These are phyloP conservation scores for Solanum microdontum DNA, from an alignment of 257 asterid species.

Conservation along the genomic window DNA sequence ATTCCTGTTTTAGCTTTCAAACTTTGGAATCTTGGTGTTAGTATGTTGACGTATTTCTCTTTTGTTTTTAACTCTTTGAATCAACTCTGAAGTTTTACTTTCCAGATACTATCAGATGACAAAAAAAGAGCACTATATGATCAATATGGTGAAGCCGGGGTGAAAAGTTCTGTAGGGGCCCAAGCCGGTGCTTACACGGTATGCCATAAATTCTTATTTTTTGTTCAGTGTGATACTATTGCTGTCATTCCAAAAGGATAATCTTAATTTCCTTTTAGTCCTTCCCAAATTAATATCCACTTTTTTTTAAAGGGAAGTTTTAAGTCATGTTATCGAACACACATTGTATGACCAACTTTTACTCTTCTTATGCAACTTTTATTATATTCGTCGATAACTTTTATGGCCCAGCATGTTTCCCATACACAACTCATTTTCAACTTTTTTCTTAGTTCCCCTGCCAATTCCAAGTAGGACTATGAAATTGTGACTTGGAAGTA, in stretches of 20 bases:
- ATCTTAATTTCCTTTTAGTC: neutral
- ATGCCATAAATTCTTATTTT: constrained; percentile 7
- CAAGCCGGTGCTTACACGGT: constrained; percentile 84
- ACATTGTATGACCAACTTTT: neutral
- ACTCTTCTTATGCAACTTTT: neutral
- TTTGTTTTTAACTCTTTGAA: constrained; percentile 2
- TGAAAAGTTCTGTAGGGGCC: constrained; percentile 76
- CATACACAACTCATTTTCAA: neutral
- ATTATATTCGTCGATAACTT: neutral
- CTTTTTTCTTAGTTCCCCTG: neutral
- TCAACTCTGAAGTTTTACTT: constrained; percentile 32
- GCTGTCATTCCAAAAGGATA: neutral
- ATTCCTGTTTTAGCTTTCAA: neutral
- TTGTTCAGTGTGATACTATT: neutral
- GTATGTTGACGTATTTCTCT: neutral
- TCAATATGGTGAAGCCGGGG: constrained; percentile 98
- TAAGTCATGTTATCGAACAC: neutral
- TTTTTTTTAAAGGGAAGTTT: neutral
- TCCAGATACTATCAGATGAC: constrained; percentile 99
- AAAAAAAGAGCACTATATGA: constrained; percentile 89
- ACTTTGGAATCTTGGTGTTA: neutral
- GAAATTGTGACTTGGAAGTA: neutral
- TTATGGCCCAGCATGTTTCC: neutral
- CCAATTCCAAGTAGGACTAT: neutral
- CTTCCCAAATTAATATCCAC: neutral